phyloP scores from a whole-genome alignment of 192 early-diverging fungal genomes.

The Coemansia sp. region DNA sequence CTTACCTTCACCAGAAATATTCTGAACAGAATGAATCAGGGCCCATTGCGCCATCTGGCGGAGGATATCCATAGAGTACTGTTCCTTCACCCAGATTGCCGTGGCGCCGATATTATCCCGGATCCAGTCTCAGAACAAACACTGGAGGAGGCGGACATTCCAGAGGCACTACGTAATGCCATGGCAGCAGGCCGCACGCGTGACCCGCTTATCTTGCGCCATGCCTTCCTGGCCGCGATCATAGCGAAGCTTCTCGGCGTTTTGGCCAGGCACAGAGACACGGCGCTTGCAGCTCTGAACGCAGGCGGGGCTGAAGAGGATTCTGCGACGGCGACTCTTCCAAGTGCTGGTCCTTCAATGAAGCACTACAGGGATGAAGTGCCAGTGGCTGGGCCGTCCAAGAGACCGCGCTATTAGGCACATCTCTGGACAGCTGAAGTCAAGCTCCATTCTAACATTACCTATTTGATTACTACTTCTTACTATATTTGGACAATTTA shows the following conservation, averaged over 20 bases:
- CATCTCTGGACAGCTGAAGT: no score
- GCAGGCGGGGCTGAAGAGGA: not conserved
- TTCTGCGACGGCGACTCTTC: no score
- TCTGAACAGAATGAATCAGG: not conserved
- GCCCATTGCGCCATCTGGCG: not conserved
- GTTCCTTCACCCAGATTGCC: not conserved
- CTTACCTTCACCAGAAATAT: not conserved
- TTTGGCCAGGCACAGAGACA: not conserved
- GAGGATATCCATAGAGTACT: not conserved
- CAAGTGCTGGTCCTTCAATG: no score
- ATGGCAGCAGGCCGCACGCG: not conserved
- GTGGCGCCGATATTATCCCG: not conserved
- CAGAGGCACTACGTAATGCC: not conserved
- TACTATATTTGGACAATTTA: no score
- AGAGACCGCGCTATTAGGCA: no score
- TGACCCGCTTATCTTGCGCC: not conserved
- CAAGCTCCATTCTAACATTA: no score
- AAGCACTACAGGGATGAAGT: no score
- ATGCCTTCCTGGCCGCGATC: not conserved
- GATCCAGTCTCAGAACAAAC: not conserved
- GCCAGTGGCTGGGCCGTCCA: no score
- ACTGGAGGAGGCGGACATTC: not conserved
- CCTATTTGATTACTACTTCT: no score
- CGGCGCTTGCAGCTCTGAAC: not conserved
- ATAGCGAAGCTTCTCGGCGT: not conserved